Evolutionary conservation across 176 grass and related monocot genomes (phyloP).

Genomic region (Paspalum notatum): DNA sequence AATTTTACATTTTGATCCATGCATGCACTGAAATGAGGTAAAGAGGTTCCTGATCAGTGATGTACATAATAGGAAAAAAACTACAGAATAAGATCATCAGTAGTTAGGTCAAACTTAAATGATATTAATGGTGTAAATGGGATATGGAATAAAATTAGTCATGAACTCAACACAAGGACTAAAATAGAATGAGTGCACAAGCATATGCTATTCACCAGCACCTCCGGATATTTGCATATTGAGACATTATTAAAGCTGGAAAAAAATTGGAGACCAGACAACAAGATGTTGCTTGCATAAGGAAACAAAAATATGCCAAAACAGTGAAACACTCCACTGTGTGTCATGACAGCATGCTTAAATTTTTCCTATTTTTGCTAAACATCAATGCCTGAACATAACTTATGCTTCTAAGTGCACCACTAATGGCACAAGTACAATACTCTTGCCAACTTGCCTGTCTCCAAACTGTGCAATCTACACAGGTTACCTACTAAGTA

Average conservation of each 20-base stretch:
- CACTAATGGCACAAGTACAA: neutral
- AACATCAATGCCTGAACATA: neutral
- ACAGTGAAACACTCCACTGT: constrained; percentile 1
- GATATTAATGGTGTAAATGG: neutral
- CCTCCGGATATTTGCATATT: constrained; percentile 12
- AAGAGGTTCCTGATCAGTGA: constrained; percentile 26
- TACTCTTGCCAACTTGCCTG: constrained; percentile 20
- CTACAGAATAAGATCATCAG: neutral
- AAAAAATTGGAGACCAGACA: neutral
- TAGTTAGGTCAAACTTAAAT: constrained; percentile 1
- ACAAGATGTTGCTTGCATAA: constrained; percentile 18
- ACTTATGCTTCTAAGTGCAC: constrained; percentile 6
- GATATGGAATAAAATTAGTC: constrained; percentile 23
- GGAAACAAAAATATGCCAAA: constrained; percentile 18
- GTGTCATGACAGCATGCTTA: constrained; percentile 12
- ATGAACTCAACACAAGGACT: neutral
- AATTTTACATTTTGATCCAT: constrained; percentile 95
- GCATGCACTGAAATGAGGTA: constrained; percentile 94
- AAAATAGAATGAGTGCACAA: constrained; percentile 21
- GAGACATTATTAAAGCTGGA: constrained; percentile 1
- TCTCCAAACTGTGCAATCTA: neutral
- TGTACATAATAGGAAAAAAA: constrained; percentile 10
- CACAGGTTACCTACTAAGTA: constrained; percentile 8
- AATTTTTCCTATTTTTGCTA: neutral
- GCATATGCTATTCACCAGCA: constrained; percentile 31